Percentiles rank a stretch among this genome's conserved stretches.
Conservation (phyloP, 164 flowering plant genomes). For the Sextonia rubra region DNA sequence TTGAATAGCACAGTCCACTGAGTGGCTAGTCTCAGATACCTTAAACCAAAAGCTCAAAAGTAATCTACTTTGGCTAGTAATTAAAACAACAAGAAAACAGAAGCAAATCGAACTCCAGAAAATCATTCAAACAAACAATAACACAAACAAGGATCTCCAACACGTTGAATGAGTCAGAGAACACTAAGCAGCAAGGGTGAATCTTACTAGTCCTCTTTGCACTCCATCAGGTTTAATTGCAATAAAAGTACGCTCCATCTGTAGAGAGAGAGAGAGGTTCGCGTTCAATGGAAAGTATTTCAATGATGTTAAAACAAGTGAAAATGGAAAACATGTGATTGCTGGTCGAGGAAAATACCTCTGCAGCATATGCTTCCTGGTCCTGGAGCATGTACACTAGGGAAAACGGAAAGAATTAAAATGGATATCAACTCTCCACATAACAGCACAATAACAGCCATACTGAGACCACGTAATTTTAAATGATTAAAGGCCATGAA, state of each 20-base stretch:
- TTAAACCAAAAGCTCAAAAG: not conserved
- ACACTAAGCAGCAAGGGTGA: not conserved
- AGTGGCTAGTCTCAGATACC: not conserved
- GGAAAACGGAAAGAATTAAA: conserved; percentile 12
- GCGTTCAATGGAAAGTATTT: not conserved
- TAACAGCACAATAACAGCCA: not conserved
- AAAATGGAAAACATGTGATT: conserved; percentile 1
- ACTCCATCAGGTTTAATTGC: conserved; percentile 99
- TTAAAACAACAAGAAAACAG: not conserved
- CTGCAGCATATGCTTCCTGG: conserved; percentile 90
- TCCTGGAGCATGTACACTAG: conserved; percentile 89
- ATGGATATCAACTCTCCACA: conserved; percentile 2
- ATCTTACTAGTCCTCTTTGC: conserved; percentile 90
- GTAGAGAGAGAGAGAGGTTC: conserved; percentile 2
- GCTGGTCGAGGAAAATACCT: conserved; percentile 39
- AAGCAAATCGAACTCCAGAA: not conserved
- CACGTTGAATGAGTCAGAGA: not conserved
- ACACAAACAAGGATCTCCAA: not conserved
- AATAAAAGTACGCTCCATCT: conserved; percentile 95
- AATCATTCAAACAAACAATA: not conserved
- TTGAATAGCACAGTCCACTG: not conserved
- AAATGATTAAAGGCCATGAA: too few species aligned
- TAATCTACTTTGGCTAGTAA: not conserved
- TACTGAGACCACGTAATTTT: too few species aligned
- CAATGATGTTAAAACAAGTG: not conserved